A percentile compares a stretch with the other conserved stretches of the same genome.
Conservation (phyloP, 2,329 filamentous ascomycete genomes). For the Beauveria brongniartii region DNA sequence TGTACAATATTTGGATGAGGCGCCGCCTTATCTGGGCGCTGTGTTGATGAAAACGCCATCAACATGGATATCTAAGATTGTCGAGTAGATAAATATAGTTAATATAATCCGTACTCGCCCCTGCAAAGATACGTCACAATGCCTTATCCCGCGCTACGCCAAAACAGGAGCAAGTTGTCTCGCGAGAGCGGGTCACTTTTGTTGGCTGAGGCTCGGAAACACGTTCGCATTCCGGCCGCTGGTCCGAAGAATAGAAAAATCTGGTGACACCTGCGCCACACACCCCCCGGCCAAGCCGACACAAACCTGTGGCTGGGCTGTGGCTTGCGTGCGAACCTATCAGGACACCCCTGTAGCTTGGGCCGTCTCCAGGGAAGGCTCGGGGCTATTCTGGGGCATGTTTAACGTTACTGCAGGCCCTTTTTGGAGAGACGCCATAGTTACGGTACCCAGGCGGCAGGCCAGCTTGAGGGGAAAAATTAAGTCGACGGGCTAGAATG, state of each 20-base stretch:
- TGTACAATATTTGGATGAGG: too few relatives aligned
- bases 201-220: conserved; percentile 9
- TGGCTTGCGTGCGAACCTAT: not conserved
- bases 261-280: not conserved
- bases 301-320: not conserved
- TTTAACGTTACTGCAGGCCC: conserved; percentile 7
- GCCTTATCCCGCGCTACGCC: not conserved
- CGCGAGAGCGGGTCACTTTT: not conserved
- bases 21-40: too few relatives aligned
- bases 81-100: not conserved
- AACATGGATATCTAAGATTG: not conserved
- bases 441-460: too few relatives aligned
- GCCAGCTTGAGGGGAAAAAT: not conserved
- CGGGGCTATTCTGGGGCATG: conserved; percentile 8
- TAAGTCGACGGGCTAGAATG: not conserved
- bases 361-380: not conserved
- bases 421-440: not conserved
- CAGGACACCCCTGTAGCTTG: not conserved
- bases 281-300: not conserved
- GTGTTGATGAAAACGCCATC: not conserved
- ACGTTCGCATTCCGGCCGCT: conserved; percentile 17
- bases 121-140: not conserved
- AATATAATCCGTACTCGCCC: too few relatives aligned
- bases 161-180: not conserved
- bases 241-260: conserved; percentile 10